Evolutionary conservation across 225 moss, liverwort and hornwort species (phyloP).

Genomic region (Marchantia polymorpha): DNA sequence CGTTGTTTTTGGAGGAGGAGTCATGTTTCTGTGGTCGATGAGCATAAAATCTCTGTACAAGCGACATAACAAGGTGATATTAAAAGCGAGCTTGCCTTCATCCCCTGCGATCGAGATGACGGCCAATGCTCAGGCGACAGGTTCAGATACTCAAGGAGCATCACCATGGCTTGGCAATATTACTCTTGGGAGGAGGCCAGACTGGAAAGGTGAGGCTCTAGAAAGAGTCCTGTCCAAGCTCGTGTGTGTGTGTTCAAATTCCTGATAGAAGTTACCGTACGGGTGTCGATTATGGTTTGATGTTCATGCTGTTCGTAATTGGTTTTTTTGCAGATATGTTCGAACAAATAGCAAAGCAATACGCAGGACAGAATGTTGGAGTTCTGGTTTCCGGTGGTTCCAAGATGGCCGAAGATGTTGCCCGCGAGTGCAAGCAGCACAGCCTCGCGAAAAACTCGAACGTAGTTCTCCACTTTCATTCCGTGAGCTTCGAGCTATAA

Average conservation of each 20-base stretch:
- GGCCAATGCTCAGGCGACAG: not conserved
- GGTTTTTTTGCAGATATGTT: not conserved
- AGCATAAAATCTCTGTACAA: not conserved
- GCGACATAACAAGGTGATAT: not conserved
- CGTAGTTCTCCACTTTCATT: constrained; percentile 22
- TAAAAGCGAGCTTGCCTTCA: not conserved
- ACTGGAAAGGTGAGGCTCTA: constrained; percentile 18
- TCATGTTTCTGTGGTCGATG: constrained; percentile 10
- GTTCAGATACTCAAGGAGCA: not conserved
- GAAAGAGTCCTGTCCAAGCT: not conserved
- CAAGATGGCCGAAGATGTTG: constrained; percentile 10
- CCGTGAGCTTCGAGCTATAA: constrained; percentile 23
- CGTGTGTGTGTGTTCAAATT: too few species aligned
- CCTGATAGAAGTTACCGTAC: not conserved
- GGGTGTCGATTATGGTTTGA: too few species aligned
- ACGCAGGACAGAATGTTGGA: constrained; percentile 18
- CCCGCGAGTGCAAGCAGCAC: constrained; percentile 8
- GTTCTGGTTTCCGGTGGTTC: constrained; percentile 13
- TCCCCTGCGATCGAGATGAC: not conserved
- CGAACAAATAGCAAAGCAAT: not conserved
- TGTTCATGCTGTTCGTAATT: too few species aligned
- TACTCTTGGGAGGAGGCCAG: constrained; percentile 8
- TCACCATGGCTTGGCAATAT: constrained; percentile 13
- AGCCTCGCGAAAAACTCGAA: not conserved
- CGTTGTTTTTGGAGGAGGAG: constrained; percentile 15